Base-by-base conservation (phyloP, 192 early-diverging fungal genomes). In the Phycomyces nitens region DNA sequence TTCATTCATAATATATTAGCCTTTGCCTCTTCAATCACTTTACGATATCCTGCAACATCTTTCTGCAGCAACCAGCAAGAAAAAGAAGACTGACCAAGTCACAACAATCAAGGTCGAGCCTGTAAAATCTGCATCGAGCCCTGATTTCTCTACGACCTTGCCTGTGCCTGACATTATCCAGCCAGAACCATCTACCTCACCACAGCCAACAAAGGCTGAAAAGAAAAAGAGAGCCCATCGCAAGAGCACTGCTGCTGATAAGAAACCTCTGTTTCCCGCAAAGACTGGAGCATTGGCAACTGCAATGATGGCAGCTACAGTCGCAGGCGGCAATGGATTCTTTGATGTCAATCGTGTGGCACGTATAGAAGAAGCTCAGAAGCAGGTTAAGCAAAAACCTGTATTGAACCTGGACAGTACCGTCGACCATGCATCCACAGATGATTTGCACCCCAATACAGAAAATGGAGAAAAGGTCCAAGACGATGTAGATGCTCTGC, bases 281-380 rank as follows among this genome's bases (percentile, higher is more conserved):
- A 70, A 64, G 49, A 64, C 70, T 12, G 68, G 72, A 15, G 72
- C 72, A 38, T 29, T 74, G 12, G 72, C 72, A 1, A 61, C 72
- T 14, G 72, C 72, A 1, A 70, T 70, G 68, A 70, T 70, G 72
- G 72, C 72, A 10, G 72, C 72, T 24, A 65, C 72, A 2, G 68
- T 70, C 11, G 63, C 72, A 38, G 72, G 72, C 15, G 68, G 68
- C 1, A 61, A 56, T 38, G 56, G 61, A 11, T 65, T 70, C 27
- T 64, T 69, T 23, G 72, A 70, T 38, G 68, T 53, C 3, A 62
- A 26, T 39, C 44, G 49, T 15, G 27, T 61, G 24, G 49, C 40
- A n/a, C 60, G 27, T 24, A 27, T 57, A 11, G 55, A 57, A 57
- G 22, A 57, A 24, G 29, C 14, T 15, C 26, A 39, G 7, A 22